Evolutionary conservation across 2,329 filamentous ascomycete species (phyloP), one percentile per base, ranked within the genome.

Genomic region (Boeremia lycopersici): DNA sequence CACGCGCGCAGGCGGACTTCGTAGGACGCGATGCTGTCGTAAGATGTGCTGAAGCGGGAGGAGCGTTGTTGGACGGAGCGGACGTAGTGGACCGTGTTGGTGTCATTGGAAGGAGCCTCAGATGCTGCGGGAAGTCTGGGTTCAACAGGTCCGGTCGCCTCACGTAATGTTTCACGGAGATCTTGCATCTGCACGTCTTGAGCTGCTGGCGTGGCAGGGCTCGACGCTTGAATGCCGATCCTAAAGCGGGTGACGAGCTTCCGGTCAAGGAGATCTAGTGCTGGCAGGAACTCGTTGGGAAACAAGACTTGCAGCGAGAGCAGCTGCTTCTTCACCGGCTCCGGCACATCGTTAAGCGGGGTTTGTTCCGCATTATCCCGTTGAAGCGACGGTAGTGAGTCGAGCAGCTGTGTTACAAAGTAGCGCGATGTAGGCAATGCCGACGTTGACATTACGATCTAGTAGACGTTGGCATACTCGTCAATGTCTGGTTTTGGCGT

Each of bases 211-310:
- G 33, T 23, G 15, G 29, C 17, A 35, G 19, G 19, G 19, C 19
- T 10, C n/a, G 39, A 15, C 39, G 42, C 31, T 6, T 33, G 23
- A 13, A 56, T 34, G 26, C 25, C n/a, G 13, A 73, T 60, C 0
- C 48, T 53, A 13, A 81, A 74, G 1, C 86, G 81, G 6, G 81
- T 86, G 30, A 96, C 85, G 0, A 95, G 83, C 2, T 82, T 78
- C 25, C 91, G 84, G 73, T 99, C 95, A 0, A 99, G 81, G 0
- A 98, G 81, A 73, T 98, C 93, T 2, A 99, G 81, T 0, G 93
- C 91, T 2, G 91, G 90, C 1, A 97, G 86, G 2, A 97, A 78
- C 48, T 91, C 84, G 59, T 86, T 85, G 0, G 92, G 92, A 68
- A 96, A 96, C 12, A 97, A 78, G 30, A 91, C 89, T 76, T 97